A percentile compares a stretch with the other conserved stretches of the same genome.
Evolutionary conservation across 805 yeast species (phyloP).

Genomic region (Monosporozyma unispora): DNA sequence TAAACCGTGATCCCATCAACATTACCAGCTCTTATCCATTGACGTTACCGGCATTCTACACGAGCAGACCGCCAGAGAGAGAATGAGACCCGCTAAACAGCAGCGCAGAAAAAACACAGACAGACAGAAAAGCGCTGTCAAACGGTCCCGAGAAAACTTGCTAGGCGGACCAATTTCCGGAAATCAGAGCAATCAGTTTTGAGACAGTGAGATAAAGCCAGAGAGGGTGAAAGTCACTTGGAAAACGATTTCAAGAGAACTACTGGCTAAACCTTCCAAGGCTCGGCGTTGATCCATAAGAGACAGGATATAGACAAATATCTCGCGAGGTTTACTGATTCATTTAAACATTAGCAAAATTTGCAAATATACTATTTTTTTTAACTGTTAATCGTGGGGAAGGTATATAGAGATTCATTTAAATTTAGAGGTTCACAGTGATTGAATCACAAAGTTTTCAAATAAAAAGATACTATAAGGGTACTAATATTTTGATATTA

Average conservation of each 20-base stretch:
- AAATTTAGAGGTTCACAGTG: neutral
- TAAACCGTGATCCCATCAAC: neutral
- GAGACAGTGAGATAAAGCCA: neutral
- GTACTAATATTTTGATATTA: too few species aligned
- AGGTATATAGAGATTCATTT: neutral
- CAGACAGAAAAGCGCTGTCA: neutral
- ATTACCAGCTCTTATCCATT: neutral
- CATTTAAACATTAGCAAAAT: neutral
- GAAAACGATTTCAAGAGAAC: too few species aligned
- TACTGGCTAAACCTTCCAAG: too few species aligned
- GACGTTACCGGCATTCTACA: neutral
- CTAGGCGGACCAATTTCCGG: neutral
- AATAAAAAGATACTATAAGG: neutral
- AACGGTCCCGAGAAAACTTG: neutral
- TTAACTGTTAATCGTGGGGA: too few species aligned
- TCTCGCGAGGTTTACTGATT: neutral
- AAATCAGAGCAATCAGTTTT: neutral
- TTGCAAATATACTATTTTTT: too few species aligned
- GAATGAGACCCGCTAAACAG: neutral
- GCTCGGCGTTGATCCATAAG: too few species aligned
- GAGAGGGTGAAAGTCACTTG: too few species aligned
- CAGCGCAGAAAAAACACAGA: neutral
- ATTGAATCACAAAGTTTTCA: neutral
- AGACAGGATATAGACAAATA: too few species aligned
- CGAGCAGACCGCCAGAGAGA: neutral